phyloP scores from a whole-genome alignment of 805 yeast species.

The Suhomyces sp. region DNA sequence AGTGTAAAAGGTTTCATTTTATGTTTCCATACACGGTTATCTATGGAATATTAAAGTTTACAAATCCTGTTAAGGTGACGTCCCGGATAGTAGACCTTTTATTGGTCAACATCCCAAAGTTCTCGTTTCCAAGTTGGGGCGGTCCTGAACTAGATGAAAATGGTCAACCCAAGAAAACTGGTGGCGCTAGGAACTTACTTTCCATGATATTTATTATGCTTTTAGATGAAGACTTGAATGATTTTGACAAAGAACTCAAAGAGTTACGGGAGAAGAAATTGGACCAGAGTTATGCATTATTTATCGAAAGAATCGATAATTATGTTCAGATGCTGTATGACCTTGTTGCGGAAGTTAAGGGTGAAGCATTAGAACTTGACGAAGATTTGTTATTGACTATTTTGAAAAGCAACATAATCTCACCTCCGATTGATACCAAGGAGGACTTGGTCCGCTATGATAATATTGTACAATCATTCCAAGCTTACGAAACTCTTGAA shows the following conservation, averaged over 20 bases:
- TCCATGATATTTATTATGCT: conserved; percentile 74
- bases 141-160: not conserved
- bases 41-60: conserved; percentile 71
- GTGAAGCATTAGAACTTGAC: conserved; percentile 14
- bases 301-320: conserved; percentile 25
- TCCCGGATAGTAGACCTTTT: conserved; percentile 78
- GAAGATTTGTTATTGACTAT: conserved; percentile 26
- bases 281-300: conserved; percentile 25
- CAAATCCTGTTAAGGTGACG: conserved; percentile 85
- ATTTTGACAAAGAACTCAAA: conserved; percentile 53
- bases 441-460: conserved; percentile 1
- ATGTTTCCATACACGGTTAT: conserved; percentile 79
- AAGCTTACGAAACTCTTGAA: conserved; percentile 19
- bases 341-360: conserved; percentile 15
- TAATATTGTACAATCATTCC: conserved; percentile 16
- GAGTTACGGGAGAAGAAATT: conserved; percentile 43
- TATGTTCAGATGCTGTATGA: conserved; percentile 19
- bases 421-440: conserved; percentile 17
- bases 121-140: conserved; percentile 22
- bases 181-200: conserved; percentile 43
- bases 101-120: conserved; percentile 49
- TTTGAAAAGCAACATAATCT: conserved; percentile 18
- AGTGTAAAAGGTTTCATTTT: conserved; percentile 68
- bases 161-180: conserved; percentile 10
- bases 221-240: conserved; percentile 70